phyloP scores from a whole-genome alignment of 192 early-diverging fungal species.

The Podila clonocystis region DNA sequence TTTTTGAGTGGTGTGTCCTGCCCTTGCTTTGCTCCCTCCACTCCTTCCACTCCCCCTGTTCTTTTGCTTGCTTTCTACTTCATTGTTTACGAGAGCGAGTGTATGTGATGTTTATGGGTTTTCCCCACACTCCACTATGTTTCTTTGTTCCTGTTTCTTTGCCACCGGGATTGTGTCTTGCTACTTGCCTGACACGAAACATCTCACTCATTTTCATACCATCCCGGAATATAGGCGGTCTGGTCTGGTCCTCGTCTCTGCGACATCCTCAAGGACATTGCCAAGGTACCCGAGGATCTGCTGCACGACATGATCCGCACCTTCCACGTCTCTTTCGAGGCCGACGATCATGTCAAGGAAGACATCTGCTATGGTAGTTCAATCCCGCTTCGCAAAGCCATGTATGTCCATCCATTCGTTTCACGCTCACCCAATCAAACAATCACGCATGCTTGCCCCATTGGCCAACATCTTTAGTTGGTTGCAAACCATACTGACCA shows the following conservation, averaged over 20 bases:
- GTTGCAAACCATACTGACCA: neutral
- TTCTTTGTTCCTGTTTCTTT: too few species aligned
- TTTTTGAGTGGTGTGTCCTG: neutral
- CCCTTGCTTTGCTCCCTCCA: neutral
- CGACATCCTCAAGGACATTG: constrained; percentile 69
- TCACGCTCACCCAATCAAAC: neutral
- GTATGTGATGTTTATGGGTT: too few species aligned
- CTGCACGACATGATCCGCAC: constrained; percentile 46
- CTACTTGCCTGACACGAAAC: too few species aligned
- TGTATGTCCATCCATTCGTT: constrained; percentile 36
- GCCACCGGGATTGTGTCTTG: too few species aligned
- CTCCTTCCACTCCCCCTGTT: too few species aligned
- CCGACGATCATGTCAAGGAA: constrained; percentile 69
- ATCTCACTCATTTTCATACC: too few species aligned
- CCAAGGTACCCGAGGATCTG: constrained; percentile 58
- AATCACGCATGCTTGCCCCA: too few species aligned
- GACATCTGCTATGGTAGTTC: constrained; percentile 74
- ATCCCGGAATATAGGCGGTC: constrained; percentile 59
- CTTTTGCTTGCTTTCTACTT: too few species aligned
- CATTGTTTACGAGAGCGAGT: too few species aligned
- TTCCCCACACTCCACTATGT: too few species aligned
- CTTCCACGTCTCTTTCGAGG: constrained; percentile 69
- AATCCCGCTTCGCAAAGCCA: constrained; percentile 69
- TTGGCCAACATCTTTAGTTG: too few species aligned
- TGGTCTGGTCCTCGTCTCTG: constrained; percentile 81